phyloP scores from a whole-genome alignment of 1,139 yeast species.

The Pichia sp. region DNA sequence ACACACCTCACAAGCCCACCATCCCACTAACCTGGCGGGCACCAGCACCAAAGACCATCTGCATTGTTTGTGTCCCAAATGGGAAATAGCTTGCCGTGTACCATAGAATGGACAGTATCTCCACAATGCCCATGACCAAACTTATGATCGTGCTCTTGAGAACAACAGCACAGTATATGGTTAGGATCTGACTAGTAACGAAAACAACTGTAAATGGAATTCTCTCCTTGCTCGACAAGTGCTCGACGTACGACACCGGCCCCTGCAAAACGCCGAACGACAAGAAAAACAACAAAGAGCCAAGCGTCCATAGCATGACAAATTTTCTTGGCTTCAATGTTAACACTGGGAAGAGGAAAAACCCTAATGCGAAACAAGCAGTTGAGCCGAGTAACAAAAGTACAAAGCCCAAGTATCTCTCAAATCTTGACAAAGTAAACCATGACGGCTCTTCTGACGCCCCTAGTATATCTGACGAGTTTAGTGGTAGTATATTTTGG shows the following conservation, averaged over 20 bases:
- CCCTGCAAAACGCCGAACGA: conserved; percentile 94
- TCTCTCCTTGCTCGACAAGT: conserved; percentile 70
- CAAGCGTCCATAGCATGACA: conserved; percentile 87
- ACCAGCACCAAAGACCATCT: conserved; percentile 75
- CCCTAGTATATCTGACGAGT: conserved; percentile 43
- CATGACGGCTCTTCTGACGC: conserved; percentile 52
- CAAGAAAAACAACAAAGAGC: conserved; percentile 76
- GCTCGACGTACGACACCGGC: conserved; percentile 71
- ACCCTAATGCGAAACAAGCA: conserved; percentile 76
- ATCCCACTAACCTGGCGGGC: conserved; percentile 71
- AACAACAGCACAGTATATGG: conserved; percentile 43
- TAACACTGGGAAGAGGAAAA: conserved; percentile 81
- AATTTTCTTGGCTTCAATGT: conserved; percentile 90
- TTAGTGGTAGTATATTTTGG: conserved; percentile 49
- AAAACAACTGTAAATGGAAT: conserved; percentile 76
- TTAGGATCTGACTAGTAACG: conserved; percentile 43
- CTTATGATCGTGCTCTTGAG: conserved; percentile 73
- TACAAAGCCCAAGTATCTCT: conserved; percentile 71
- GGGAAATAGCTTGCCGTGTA: conserved; percentile 93
- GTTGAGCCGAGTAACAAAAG: conserved; percentile 72
- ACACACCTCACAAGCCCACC: conserved; percentile 33
- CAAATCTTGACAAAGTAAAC: conserved; percentile 68
- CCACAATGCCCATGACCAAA: conserved; percentile 67
- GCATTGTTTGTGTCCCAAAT: conserved; percentile 78
- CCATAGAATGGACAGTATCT: conserved; percentile 79